These are phyloP conservation scores for Wallacemonas sp. DNA, from an alignment of 208 protist species.

Conservation along the genomic window DNA sequence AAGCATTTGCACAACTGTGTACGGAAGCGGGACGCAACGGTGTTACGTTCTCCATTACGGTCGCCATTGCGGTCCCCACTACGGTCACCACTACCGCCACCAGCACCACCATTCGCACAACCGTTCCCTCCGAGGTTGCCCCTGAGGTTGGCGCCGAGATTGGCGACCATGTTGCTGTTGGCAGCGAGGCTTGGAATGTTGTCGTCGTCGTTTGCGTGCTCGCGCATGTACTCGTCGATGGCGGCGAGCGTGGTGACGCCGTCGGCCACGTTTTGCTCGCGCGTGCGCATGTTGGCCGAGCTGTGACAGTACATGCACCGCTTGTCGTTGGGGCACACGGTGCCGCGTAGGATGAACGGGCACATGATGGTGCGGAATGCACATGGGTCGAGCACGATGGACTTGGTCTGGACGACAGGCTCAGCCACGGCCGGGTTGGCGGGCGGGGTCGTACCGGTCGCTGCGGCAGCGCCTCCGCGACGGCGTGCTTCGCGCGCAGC, in stretches of 20 bases:
- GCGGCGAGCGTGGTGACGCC: slow-evolving; percentile 12
- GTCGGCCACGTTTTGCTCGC: slow-evolving; percentile 6
- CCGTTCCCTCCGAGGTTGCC: too few relatives aligned
- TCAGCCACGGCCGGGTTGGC: neutral
- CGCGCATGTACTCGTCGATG: slow-evolving; percentile 10
- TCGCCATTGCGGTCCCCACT: neutral
- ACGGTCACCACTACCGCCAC: too few relatives aligned
- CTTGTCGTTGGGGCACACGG: slow-evolving; percentile 5
- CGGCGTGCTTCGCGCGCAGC: too few relatives aligned
- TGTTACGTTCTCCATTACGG: neutral
- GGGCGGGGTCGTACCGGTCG: too few relatives aligned
- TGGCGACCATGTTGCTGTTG: too few relatives aligned
- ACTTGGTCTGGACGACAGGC: slow-evolving; percentile 6
- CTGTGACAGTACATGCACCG: slow-evolving; percentile 12
- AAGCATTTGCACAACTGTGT: slow-evolving; percentile 78
- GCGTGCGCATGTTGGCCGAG: neutral
- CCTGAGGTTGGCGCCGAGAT: too few relatives aligned
- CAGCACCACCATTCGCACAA: too few relatives aligned
- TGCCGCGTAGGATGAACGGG: neutral
- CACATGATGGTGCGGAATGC: slow-evolving; percentile 15
- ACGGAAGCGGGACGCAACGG: neutral
- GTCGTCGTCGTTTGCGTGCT: neutral
- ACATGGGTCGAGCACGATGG: slow-evolving; percentile 7
- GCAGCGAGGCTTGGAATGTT: too few relatives aligned
- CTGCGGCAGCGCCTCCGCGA: neutral